Base-by-base conservation (phyloP, 2,329 filamentous ascomycete genomes). In the Hypoxylon rubiginosum region DNA sequence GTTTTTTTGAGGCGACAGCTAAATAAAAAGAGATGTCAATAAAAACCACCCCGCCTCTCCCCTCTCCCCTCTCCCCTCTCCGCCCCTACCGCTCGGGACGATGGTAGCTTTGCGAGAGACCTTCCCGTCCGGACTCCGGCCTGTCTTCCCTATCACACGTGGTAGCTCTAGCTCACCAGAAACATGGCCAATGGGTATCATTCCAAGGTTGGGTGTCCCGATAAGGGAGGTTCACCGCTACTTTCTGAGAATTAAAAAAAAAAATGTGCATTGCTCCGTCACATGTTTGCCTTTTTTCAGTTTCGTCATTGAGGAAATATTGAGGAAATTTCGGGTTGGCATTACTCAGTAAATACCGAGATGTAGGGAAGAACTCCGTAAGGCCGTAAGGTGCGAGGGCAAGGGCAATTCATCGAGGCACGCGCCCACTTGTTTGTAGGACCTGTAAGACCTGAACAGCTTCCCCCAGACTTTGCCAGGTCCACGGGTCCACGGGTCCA, bases 161-260 rank as follows among this genome's bases (percentile, higher is more conserved):
- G 67, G 64, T 54, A 54, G 52, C 51, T 55, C 9, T 54, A 51
- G 52, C 51, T 55, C 9, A 4, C 11, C 21, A 46, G 19, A 58
- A 60, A 60, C 43, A 54, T 24, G 39, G 39, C 52, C 34, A 63
- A 63, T 21, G 39, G 39, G 39, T 21, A 43, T 17, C 39, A 21
- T 58, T 36, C 21, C 21, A 24, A 19, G 34, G 15, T n/a, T 24
- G 21, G 21, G 48, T 36, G 15, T 15, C 28, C 30, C 5, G 50
- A 52, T 32, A 63, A 54, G 36, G 41, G 53, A 41, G 49, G 34
- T 48, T 70, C 62, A 68, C 68, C 68, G 62, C 65, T 53, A 68
- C 41, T 60, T 59, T 28, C 32, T 15, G n/a, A 54, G 36, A 24
- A 50, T 45, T 4, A 5, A 24, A 26, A 1, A 32, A 34, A n/a